Evolutionary conservation across 768 basidiomycete species (phyloP), one percentile per base, ranked within the genome.

Genomic region (Rhodotorula graminis): DNA sequence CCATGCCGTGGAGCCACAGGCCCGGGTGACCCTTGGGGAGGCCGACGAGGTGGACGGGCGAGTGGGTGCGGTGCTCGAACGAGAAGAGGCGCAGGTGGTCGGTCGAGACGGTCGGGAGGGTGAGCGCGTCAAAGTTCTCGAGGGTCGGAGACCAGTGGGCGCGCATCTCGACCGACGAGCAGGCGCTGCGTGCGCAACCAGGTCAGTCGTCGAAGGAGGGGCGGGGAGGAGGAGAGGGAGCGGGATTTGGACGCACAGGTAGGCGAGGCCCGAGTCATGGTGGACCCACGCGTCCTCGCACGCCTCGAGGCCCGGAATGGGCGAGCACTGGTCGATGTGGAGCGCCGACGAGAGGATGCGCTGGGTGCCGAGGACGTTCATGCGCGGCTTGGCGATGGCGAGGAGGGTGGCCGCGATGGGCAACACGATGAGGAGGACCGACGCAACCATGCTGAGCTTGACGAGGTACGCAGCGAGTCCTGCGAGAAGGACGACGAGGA

Each of bases 1-100:
- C 88, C 85, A 90, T 85, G 18, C 88, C 88, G 67, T 89, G 88
- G 19, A 86, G 75, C 23, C 85, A 65, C 11, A 70, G 46, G 37
- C 60, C 60, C 21, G 60, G 66, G 27, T 46, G 42, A 2, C 60
- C 47, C 14, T 52, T 25, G 14, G 70, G 71, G 33, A 67, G 65
- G 31, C 65, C 65, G 11, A n/a, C n/a, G 29, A 77, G 64, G n/a
- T 52, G 12, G 58, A 74, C 3, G 8, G n/a, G 55, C 6, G 25
- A 29, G 49, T 56, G 42, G 6, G 33, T 11, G 11, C 53, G 25
- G 16, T 63, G 27, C 9, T 10, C 3, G 49, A 69, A 62, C 42
- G 64, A 61, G 64, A 57, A 65, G 19, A 69, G 15, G 50, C 50
- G 40, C 47, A 73, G 47, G 9, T 49, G 29, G 55, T 73, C 72